Evolutionary conservation across 2,329 filamentous ascomycete species (phyloP).

Genomic region (Ascochyta viciae-villosae): DNA sequence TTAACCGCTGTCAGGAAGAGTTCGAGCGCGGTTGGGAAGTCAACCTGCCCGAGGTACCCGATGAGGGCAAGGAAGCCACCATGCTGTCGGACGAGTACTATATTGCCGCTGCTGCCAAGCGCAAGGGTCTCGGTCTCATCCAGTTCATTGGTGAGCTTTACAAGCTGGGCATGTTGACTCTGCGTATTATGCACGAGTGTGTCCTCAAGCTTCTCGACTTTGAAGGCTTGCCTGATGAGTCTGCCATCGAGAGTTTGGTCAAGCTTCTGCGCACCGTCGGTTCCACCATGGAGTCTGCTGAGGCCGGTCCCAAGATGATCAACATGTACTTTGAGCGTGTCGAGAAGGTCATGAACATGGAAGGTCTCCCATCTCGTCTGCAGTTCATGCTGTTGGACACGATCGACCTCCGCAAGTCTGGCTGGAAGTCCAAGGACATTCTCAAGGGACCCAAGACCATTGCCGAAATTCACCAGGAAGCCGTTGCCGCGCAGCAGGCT

Average conservation of each 20-base stretch:
- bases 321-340: constrained; percentile 94
- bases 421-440: constrained; percentile 86
- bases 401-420: constrained; percentile 77
- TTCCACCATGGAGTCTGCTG: constrained; percentile 80
- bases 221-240: constrained; percentile 89
- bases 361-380: constrained; percentile 79
- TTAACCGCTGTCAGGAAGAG: constrained; percentile 98
- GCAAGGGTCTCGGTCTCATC: constrained; percentile 94
- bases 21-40: constrained; percentile 98
- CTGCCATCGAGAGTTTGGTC: constrained; percentile 93
- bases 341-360: constrained; percentile 78
- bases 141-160: constrained; percentile 99
- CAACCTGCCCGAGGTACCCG: constrained; percentile 79
- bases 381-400: constrained; percentile 98
- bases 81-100: constrained; percentile 98
- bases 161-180: constrained; percentile 97
- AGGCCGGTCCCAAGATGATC: constrained; percentile 84
- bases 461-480: constrained; percentile 86
- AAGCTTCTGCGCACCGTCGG: constrained; percentile 94
- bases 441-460: constrained; percentile 98
- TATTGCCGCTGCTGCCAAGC: constrained; percentile 88
- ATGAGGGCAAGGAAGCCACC: constrained; percentile 79
- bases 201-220: constrained; percentile 97
- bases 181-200: constrained; percentile 99
- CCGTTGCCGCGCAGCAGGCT: constrained; percentile 79